Base-by-base conservation (phyloP, 176 grass and related monocot genomes). In the Carex pumila region DNA sequence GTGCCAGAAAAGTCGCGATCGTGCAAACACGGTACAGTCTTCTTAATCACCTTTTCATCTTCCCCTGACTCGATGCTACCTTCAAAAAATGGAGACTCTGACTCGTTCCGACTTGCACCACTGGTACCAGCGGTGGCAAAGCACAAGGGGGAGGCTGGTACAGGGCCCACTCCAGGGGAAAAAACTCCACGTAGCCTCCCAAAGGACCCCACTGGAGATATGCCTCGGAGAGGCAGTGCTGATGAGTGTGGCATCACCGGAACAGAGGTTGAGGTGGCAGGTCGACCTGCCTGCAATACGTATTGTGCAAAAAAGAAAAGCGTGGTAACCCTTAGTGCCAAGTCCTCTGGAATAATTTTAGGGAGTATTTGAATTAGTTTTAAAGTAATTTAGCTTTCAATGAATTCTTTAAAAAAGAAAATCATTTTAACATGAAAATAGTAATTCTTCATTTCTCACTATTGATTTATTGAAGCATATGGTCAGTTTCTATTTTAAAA, bases 1-100 rank as follows among this genome's bases (percentile, higher is more conserved):
- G 95, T 94, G 63, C 95, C 95, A 19, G 91, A 87, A 62, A 91
- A 94, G 78, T 93, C 87, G n/a, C 89, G 91, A 73, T 94, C 95
- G 21, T 89, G 89, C 41, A 89, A 66, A 56, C 66, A 87, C 67
- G 86, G 84, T 21, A 62, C 7, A 31, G 58, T 32, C 21, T 77
- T 74, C 52, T n/a, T 66, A 1, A 86, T 87, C 83, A 88, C 73
- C 81, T 94, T 91, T 31, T 68, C 61, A 54, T 88, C 85, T 32
- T 88, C 68, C 30, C 82, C 66, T 37, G 87, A 87, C 43, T 87
- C 87, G 63, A 89, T 89, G 81, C 85, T 49, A 29, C 87, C 78
- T 30, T 71, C 83, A 56, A 89, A 79, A 43, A 94, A 49, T 30
- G 85, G 80, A 74, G 87, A 89, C 17, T 41, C 73, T 52, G 87